Evolutionary conservation across 139 green algal species (phyloP), one percentile per base, ranked within the genome.

Genomic region (Chlorella sp.): DNA sequence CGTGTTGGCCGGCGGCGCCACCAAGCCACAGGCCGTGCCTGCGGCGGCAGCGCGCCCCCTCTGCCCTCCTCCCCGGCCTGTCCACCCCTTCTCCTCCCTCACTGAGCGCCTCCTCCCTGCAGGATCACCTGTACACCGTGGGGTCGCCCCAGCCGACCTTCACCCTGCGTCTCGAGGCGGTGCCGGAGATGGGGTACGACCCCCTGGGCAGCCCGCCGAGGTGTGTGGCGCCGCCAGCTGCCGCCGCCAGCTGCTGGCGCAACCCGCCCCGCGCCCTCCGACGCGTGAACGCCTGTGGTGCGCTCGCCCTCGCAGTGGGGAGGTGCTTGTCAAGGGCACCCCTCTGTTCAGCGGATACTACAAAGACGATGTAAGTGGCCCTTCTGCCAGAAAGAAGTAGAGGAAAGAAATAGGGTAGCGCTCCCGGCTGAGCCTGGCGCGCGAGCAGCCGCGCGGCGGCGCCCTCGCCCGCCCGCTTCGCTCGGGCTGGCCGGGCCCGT

Each of bases 291-390:
- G n/a, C n/a, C n/a, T n/a, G n/a, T n/a, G n/a, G n/a, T n/a, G n/a
- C n/a, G n/a, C n/a, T n/a, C n/a, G n/a, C n/a, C n/a, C n/a, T n/a
- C n/a, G n/a, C n/a, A n/a, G n/a, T n/a, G n/a, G 93, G 0, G 93
- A 97, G 86, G 89, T 97, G 51, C 90, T 86, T 79, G 77, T 97
- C 31, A 70, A 86, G 5, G 90, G 93, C 0, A 86, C 86, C 14
- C 66, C 71, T 25, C 29, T 96, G 8, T 96, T 97, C 75, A 67
- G 19, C 0, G 91, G 89, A 43, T 97, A 97, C 87, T 96, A 93
- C 88, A 90, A 92, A 65, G 78, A 96, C 35, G 66, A 83, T 35
- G 77, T 82, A 59, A 81, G 90, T n/a, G n/a, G n/a, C n/a, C n/a
- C n/a, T n/a, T n/a, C n/a, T n/a, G n/a, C n/a, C n/a, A n/a, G n/a